Percentiles rank a stretch among this genome's conserved stretches.
Conservation (phyloP, 2,329 filamentous ascomycete genomes). For the Niveomyces coronatus region DNA sequence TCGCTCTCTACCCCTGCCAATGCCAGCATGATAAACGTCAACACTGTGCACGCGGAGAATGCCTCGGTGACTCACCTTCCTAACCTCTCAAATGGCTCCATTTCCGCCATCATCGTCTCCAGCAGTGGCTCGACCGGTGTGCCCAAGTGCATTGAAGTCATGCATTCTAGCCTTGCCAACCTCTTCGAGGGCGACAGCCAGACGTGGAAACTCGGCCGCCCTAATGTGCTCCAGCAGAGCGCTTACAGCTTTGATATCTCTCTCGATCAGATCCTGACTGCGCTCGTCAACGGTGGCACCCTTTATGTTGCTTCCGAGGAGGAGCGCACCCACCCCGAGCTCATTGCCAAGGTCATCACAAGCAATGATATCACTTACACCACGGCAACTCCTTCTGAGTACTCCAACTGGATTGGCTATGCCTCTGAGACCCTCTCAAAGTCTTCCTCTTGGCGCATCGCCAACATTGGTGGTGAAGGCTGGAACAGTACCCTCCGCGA, state of each 20-base stretch:
- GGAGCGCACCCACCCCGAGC: slow-evolving; percentile 24
- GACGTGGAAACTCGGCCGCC: slow-evolving; percentile 14
- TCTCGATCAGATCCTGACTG: slow-evolving; percentile 25
- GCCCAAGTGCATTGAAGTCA: slow-evolving; percentile 31
- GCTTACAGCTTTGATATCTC: slow-evolving; percentile 32
- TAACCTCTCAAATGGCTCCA: slow-evolving; percentile 8
- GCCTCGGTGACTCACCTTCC: slow-evolving; percentile 3
- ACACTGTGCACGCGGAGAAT: slow-evolving; percentile 1
- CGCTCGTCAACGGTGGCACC: slow-evolving; percentile 25
- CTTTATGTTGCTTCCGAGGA: slow-evolving; percentile 23
- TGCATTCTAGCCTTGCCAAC: slow-evolving; percentile 20
- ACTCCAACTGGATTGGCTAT: slow-evolving; percentile 19
- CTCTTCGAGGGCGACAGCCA: slow-evolving; percentile 16
- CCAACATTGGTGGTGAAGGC: slow-evolving; percentile 12
- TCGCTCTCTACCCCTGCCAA: slow-evolving; percentile 4
- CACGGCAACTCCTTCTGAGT: slow-evolving; percentile 31
- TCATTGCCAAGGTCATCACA: slow-evolving; percentile 25
- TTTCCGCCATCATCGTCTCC: slow-evolving; percentile 22
- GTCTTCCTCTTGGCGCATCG: slow-evolving; percentile 13
- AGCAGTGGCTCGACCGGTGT: slow-evolving; percentile 21
- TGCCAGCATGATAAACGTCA: slow-evolving; percentile 6
- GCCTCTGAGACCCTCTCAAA: slow-evolving; percentile 10
- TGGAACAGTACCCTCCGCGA: slow-evolving; percentile 9
- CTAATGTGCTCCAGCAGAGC: slow-evolving; percentile 28
- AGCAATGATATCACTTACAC: slow-evolving; percentile 27